phyloP scores from a whole-genome alignment of 2,329 filamentous ascomycete species.

The Bertia moriformis region DNA sequence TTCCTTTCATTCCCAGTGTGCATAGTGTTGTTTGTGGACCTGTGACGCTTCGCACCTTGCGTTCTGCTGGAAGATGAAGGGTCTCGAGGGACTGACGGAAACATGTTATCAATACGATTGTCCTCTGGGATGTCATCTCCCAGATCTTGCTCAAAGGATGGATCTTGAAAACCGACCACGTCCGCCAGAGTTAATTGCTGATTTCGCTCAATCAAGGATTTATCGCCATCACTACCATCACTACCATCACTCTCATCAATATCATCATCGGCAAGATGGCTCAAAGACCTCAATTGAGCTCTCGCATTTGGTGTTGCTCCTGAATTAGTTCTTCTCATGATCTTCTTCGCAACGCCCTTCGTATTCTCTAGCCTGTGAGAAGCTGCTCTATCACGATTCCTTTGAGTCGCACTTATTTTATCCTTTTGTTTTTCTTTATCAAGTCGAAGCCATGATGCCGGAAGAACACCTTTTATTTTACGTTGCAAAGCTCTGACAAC shows the following conservation, averaged over 20 bases:
- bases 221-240: neutral
- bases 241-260: slow-evolving; percentile 8
- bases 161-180: too few relatives aligned
- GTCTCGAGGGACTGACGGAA: slow-evolving; percentile 12
- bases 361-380: slow-evolving; percentile 11
- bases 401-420: neutral
- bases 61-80: slow-evolving; percentile 2
- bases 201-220: neutral
- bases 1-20: slow-evolving; percentile 8
- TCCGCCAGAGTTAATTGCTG: too few relatives aligned
- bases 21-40: slow-evolving; percentile 4
- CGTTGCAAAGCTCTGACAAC: slow-evolving; percentile 18
- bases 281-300: slow-evolving; percentile 6
- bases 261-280: slow-evolving; percentile 8
- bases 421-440: slow-evolving; percentile 8
- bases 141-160: slow-evolving; percentile 1
- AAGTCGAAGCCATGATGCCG: slow-evolving; percentile 28
- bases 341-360: slow-evolving; percentile 17
- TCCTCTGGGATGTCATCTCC: slow-evolving; percentile 21
- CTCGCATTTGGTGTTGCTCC: slow-evolving; percentile 4
- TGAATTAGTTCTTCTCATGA: slow-evolving; percentile 9
- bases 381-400: neutral
- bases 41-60: slow-evolving; percentile 1
- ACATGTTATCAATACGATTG: slow-evolving; percentile 23
- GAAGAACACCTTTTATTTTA: slow-evolving; percentile 28